Base-by-base conservation (phyloP, 805 yeast species). In the Yarrowia divulgata region DNA sequence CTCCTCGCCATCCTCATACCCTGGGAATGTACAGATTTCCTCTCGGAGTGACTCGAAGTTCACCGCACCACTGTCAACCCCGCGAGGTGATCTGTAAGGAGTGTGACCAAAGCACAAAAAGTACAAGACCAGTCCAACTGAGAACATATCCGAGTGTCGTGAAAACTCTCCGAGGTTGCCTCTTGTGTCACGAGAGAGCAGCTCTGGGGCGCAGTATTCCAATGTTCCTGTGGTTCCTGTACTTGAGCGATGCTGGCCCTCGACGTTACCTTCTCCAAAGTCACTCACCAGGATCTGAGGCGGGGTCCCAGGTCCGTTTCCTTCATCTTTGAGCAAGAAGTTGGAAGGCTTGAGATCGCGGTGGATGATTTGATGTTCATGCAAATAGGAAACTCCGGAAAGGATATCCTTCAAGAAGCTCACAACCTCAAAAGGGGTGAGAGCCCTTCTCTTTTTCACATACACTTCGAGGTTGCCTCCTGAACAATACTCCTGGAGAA, bases 261-360 rank as follows among this genome's bases (percentile, higher is more conserved):
- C 88, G 71, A 90, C 81, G 72, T 90, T 90, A 8, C 95, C 90
- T 77, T 93, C 97, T 3, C 97, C 97, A 77, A 93, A 90, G 79
- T 93, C 97, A 54, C 96, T 88, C 13, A 93, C 93, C 14, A 91
- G 81, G 1, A 91, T 85, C n/a, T 84, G 0, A 97, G 97, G 13
- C 88, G 80, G 9, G 60, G 43, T 8, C 67, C 71, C 13, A 69
- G 70, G 29, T 73, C 75, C 32, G 75, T 73, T 4, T 70, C 74
- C 19, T 70, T 70, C 69, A 4, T 74, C 72, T 1, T 81, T 69
- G 62, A 93, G 78, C 35, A 93, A 80, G 78, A 97, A 91, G 74
- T 93, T 93, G 0, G 97, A 90, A 0, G 97, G 97, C 74, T 93
- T 93, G 71, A 93, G 81, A 77, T 93, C 97, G 39, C 97, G 82